phyloP scores from a whole-genome alignment of 345 rosid species.

The Melaleuca alternifolia region DNA sequence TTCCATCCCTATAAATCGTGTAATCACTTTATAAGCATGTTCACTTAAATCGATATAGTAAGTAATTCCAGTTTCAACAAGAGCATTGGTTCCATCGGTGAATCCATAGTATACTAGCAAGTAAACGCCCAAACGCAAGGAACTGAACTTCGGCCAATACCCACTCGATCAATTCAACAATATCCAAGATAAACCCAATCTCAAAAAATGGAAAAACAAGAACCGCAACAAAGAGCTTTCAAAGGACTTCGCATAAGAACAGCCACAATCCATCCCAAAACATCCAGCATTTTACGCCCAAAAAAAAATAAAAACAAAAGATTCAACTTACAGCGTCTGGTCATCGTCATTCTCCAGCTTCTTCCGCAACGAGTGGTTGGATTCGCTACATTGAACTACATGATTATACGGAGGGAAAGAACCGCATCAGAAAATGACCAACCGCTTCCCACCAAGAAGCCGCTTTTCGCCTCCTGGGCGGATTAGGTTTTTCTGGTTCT shows the following conservation, averaged over 20 bases:
- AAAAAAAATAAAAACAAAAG: too few relatives aligned
- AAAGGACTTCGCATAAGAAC: neutral
- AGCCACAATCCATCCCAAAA: neutral
- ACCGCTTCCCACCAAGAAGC: neutral
- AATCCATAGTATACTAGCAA: neutral
- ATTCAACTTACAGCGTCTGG: conserved; percentile 21
- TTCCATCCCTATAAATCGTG: neutral
- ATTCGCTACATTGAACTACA: conserved; percentile 30
- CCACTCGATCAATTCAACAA: neutral
- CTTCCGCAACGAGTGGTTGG: conserved; percentile 43
- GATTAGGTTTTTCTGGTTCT: neutral
- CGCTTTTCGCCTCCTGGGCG: neutral
- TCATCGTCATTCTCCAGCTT: conserved; percentile 38
- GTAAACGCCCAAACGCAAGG: neutral
- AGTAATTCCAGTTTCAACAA: neutral
- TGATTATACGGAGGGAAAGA: neutral
- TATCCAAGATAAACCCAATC: too few relatives aligned
- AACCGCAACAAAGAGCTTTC: neutral
- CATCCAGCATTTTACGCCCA: neutral
- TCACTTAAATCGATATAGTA: neutral
- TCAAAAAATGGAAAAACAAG: too few relatives aligned
- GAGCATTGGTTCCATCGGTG: neutral
- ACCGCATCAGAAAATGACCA: neutral
- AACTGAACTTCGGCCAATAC: neutral
- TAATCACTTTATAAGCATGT: neutral